Conservation (phyloP, 1,139 yeast species). For the Debaryomyces udenii region DNA sequence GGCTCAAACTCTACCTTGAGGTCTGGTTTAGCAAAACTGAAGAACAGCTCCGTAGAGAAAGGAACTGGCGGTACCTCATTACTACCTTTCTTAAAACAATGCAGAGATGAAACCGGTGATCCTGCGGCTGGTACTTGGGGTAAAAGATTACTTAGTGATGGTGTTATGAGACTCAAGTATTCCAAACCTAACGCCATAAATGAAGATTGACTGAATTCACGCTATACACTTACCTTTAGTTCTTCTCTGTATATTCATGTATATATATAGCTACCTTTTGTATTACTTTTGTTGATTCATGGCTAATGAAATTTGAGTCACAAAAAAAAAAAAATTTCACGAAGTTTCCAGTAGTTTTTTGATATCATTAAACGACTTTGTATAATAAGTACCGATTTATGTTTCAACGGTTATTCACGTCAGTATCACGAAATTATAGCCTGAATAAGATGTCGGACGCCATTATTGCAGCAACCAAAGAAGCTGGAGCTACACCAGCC, state of each 20-base stretch:
- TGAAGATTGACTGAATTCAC: conserved; percentile 24
- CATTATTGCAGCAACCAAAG: conserved; percentile 18
- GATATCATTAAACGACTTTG: background rate
- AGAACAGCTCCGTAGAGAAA: conserved; percentile 53
- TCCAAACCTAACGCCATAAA: conserved; percentile 38
- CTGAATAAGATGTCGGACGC: conserved; percentile 31
- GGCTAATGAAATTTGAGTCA: conserved; percentile 3
- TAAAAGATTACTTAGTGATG: conserved; percentile 67
- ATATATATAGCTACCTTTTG: background rate
- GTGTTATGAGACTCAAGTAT: conserved; percentile 50
- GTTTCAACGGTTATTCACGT: conserved; percentile 16
- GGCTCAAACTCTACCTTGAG: conserved; percentile 60
- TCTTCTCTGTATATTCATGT: background rate
- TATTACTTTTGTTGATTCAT: background rate
- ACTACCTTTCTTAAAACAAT: conserved; percentile 89
- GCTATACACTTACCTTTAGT: conserved; percentile 3
- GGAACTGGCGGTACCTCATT: conserved; percentile 97
- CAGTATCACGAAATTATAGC: conserved; percentile 11
- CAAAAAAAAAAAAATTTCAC: conserved; percentile 9
- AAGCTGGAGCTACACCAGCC: conserved; percentile 14
- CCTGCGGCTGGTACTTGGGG: conserved; percentile 94
- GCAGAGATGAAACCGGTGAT: conserved; percentile 94
- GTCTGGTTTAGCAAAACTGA: conserved; percentile 60
- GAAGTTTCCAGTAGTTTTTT: conserved; percentile 1
- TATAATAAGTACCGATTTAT: conserved; percentile 13